Conservation (phyloP, 208 protist genomes). For the Leishmania tropica region DNA sequence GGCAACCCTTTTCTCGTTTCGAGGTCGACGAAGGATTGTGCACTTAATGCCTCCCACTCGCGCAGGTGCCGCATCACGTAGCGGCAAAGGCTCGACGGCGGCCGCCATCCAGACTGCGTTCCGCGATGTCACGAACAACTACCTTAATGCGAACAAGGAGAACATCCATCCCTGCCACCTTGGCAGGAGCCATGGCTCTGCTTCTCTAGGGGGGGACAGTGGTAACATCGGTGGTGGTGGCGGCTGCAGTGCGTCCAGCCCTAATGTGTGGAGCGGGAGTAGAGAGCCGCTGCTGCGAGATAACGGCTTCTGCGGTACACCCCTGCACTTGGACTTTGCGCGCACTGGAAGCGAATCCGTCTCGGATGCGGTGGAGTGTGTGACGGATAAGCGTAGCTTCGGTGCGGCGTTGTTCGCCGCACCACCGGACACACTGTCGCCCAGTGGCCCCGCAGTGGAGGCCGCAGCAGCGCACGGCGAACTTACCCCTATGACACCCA, state of each 20-base stretch:
- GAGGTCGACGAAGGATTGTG: neutral
- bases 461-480: neutral
- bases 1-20: neutral
- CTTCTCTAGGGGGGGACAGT: neutral
- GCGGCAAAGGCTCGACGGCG: neutral
- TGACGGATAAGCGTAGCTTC: neutral
- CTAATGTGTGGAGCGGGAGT: neutral
- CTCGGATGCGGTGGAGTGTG: neutral
- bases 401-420: neutral
- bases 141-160: constrained; percentile 39
- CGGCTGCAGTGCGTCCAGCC: neutral
- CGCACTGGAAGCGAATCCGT: neutral
- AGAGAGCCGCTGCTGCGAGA: constrained; percentile 1
- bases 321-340: constrained; percentile 2
- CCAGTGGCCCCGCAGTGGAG: neutral
- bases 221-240: neutral
- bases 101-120: constrained; percentile 24
- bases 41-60: neutral
- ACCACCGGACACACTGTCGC: neutral
- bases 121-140: constrained; percentile 40
- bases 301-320: constrained; percentile 9
- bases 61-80: neutral
- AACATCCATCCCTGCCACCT: constrained; percentile 30
- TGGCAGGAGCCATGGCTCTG: neutral
- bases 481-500: constrained; percentile 7